Evolutionary conservation across 108 stramenopile genomes (phyloP).

Genomic region (Fragilariopsis cylindrus): DNA sequence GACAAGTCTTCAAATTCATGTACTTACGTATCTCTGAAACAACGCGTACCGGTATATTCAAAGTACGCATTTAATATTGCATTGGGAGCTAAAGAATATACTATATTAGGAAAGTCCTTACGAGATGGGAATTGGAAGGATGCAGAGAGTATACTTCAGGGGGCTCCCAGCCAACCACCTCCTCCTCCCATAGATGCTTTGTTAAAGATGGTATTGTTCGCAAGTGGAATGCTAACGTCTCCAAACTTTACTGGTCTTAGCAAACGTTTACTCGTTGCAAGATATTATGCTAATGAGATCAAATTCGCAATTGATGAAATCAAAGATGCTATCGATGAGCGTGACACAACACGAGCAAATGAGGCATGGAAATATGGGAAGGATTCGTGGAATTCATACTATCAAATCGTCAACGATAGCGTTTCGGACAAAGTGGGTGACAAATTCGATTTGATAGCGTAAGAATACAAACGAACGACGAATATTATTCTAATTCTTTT

Average conservation of each 20-base stretch:
- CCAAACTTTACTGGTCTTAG: constrained; percentile 59
- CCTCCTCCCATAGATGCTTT: constrained; percentile 58
- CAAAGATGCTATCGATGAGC: constrained; percentile 37
- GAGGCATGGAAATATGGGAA: constrained; percentile 72
- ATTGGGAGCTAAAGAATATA: constrained; percentile 53
- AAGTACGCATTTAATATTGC: constrained; percentile 62
- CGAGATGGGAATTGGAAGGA: constrained; percentile 34
- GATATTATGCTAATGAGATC: constrained; percentile 72
- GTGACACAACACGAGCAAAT: constrained; percentile 41
- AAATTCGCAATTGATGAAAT: constrained; percentile 51
- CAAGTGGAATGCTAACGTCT: constrained; percentile 54
- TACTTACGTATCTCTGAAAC: constrained; percentile 71
- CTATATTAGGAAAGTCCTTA: constrained; percentile 42
- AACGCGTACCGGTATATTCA: constrained; percentile 68
- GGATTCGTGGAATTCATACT: constrained; percentile 73
- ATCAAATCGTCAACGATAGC: constrained; percentile 58
- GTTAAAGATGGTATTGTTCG: constrained; percentile 71
- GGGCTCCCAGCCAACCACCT: constrained; percentile 34
- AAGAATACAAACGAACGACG: not conserved
- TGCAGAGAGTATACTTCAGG: constrained; percentile 40
- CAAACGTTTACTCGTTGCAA: constrained; percentile 58
- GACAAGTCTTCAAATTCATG: constrained; percentile 57
- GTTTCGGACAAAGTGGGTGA: constrained; percentile 73
- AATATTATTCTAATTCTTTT: too few species aligned
- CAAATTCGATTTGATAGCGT: constrained; percentile 51